phyloP scores from a whole-genome alignment of 345 rosid genomes.

The Geranium rotundifolium region DNA sequence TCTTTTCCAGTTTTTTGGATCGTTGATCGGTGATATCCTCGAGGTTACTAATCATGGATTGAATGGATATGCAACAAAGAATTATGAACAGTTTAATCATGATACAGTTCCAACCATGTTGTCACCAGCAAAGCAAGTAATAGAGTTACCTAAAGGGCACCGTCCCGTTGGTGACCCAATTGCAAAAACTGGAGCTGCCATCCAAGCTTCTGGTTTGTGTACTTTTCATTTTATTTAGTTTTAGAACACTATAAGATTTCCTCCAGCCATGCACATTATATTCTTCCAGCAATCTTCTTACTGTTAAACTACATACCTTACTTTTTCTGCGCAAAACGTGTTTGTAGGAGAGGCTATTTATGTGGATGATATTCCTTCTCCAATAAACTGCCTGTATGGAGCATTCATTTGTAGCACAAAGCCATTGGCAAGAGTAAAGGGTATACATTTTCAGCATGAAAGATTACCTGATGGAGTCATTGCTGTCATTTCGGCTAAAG shows the following conservation, averaged over 20 bases:
- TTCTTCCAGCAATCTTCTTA: neutral
- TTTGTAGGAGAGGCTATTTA: constrained; percentile 76
- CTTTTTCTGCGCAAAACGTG: constrained; percentile 10
- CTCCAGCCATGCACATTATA: neutral
- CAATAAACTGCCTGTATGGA: constrained; percentile 56
- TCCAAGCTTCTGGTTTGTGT: constrained; percentile 82
- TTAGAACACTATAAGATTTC: neutral
- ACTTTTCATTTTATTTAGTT: neutral
- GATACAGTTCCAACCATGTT: constrained; percentile 26
- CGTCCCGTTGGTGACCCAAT: constrained; percentile 63
- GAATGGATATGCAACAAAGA: constrained; percentile 11
- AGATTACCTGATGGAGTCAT: constrained; percentile 31
- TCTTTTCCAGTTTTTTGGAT: constrained; percentile 53
- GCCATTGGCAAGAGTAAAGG: constrained; percentile 54
- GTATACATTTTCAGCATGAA: constrained; percentile 29
- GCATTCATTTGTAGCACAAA: constrained; percentile 72
- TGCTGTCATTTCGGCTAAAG: constrained; percentile 45
- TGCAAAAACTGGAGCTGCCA: constrained; percentile 49
- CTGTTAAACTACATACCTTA: neutral
- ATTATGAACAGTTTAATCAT: constrained; percentile 8
- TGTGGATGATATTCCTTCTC: constrained; percentile 91
- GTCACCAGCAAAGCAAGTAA: constrained; percentile 49
- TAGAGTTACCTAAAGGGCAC: constrained; percentile 36
- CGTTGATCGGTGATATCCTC: constrained; percentile 18
- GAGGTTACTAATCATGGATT: constrained; percentile 6